These are phyloP conservation scores for Oxytropis ochrocephala DNA, from an alignment of 306 rosid genomes.

Conservation along the genomic window DNA sequence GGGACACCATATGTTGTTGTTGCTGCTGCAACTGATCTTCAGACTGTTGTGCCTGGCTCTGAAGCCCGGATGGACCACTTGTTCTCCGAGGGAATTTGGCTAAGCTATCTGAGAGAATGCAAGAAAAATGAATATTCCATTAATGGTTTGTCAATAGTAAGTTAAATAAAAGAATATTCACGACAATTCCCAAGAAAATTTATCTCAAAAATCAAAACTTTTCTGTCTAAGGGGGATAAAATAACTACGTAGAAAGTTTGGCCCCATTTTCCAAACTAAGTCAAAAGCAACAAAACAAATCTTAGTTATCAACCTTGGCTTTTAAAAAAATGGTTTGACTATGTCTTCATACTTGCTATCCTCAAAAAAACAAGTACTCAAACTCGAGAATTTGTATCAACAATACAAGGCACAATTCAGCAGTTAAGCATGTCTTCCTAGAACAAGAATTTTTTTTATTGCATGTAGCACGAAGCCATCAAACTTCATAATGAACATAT, in stretches of 20 bases:
- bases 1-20: conserved; percentile 46
- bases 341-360: background rate
- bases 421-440: background rate
- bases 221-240: background rate
- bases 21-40: conserved; percentile 61
- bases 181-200: background rate
- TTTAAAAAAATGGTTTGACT: conserved; percentile 11
- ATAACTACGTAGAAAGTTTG: background rate
- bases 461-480: background rate
- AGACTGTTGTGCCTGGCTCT: conserved; percentile 51
- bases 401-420: background rate
- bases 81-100: conserved; percentile 91
- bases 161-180: background rate
- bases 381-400: background rate
- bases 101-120: conserved; percentile 62
- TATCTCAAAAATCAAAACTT: background rate
- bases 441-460: background rate
- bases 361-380: background rate
- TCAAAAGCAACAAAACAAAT: background rate
- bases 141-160: background rate
- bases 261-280: background rate
- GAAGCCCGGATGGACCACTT: conserved; percentile 54
- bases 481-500: background rate
- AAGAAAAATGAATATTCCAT: background rate
- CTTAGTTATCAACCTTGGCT: background rate